Percentiles rank a stretch among this genome's conserved stretches.
These are phyloP conservation scores for Verticillium zaregamsianum DNA, from an alignment of 2,329 filamentous ascomycete species.

Conservation along the genomic window DNA sequence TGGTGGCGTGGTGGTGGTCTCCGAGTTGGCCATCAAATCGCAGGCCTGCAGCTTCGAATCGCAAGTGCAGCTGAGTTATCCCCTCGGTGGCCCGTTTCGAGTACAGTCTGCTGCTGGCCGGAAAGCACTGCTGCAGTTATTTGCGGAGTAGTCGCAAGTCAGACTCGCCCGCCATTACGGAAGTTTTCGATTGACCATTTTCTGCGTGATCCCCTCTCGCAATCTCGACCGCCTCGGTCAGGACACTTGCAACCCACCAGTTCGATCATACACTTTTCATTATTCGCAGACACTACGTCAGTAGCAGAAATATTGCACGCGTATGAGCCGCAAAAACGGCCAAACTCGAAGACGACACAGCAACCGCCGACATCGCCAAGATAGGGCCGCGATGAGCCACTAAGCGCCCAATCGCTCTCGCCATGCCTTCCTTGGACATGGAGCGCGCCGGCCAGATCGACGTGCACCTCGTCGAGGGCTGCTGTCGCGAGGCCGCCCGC, in stretches of 20 bases:
- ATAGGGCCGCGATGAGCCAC: neutral
- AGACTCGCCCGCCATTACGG: neutral
- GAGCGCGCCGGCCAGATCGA: conserved; percentile 21
- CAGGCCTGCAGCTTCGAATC: conserved; percentile 13
- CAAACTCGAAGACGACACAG: neutral
- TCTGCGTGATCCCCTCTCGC: neutral
- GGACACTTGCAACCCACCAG: neutral
- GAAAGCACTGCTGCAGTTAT: neutral
- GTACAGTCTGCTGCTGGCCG: neutral
- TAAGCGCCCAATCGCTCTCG: neutral
- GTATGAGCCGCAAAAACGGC: neutral
- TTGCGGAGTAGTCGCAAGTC: neutral
- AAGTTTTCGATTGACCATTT: neutral
- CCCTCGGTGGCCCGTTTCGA: neutral
- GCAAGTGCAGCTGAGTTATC: conserved; percentile 7
- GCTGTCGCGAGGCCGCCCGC: conserved; percentile 49
- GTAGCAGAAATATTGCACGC: neutral
- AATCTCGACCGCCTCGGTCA: neutral
- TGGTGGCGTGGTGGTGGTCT: conserved; percentile 8
- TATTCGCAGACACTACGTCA: neutral
- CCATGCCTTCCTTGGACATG: conserved; percentile 5
- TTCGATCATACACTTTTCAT: neutral
- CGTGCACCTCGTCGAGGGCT: conserved; percentile 43
- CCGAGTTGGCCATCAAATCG: conserved; percentile 9
- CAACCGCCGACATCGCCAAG: conserved; percentile 2